Evolutionary conservation across 2,329 filamentous ascomycete species (phyloP), one percentile per base, ranked within the genome.

Genomic region (Ophiostoma sp.): DNA sequence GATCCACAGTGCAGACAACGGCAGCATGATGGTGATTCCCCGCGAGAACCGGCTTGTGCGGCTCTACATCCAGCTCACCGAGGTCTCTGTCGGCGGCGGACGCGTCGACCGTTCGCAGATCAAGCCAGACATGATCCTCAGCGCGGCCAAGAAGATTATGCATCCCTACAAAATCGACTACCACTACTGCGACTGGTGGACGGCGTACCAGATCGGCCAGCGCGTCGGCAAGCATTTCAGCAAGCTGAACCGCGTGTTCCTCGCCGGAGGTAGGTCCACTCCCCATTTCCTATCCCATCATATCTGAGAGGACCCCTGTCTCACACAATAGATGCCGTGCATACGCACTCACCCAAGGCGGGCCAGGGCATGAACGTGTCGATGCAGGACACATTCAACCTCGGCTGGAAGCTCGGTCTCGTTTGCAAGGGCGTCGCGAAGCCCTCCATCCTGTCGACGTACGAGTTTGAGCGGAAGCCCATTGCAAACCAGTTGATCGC

Each of bases 101-200:
- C 80, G 82, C 66, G 80, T 85, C 5, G 85, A 89, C 72, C 79
- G 86, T 14, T 85, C 83, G 18, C 83, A 85, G 71, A 87, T 91
- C 73, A 90, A 82, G 0, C 85, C 87, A 0, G 83, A 89, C 0
- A 76, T 83, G 1, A 88, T 93, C 68, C 81, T 91, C 64, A 78
- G 82, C 63, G 81, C 84, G 0, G 89, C 89, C 0, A 84, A 87
- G 74, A 83, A 80, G 68, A 92, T 89, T 65, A 78, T 93, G 38
- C 77, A 79, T 0, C 90, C 90, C 0, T 93, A 91, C 75, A 87
- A 81, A 44, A 77, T 93, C 2, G 81, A 82, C 0, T 90, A 89
- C 72, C 77, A 83, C 47, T 83, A 89, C 70, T 86, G 86, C 16
- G 65, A 70, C 68, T 72, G 71, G 71, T 71, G 70, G 67, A 86